Conservation (phyloP, 345 rosid species). For the Toxicodendron radicans region DNA sequence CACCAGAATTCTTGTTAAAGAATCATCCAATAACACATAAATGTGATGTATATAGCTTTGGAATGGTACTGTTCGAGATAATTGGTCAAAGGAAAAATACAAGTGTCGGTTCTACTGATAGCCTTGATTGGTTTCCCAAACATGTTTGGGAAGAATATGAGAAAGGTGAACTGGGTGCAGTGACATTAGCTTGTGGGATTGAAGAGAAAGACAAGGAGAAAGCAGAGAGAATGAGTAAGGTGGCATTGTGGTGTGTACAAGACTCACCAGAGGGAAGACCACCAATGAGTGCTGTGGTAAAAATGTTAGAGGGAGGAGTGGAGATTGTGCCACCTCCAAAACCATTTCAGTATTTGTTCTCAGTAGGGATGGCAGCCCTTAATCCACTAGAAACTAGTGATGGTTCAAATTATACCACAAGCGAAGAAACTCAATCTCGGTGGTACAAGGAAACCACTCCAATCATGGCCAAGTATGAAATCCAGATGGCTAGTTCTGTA, state of each 20-base stretch:
- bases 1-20: constrained; percentile 12
- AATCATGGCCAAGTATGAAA: constrained; percentile 18
- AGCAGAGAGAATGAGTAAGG: constrained; percentile 18
- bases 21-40: constrained; percentile 11
- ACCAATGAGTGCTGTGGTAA: constrained; percentile 29
- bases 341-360: constrained; percentile 25
- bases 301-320: constrained; percentile 36
- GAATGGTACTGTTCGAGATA: constrained; percentile 22
- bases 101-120: not conserved
- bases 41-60: constrained; percentile 25
- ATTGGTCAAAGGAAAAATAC: constrained; percentile 15
- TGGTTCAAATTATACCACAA: not conserved
- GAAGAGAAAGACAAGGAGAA: constrained; percentile 20
- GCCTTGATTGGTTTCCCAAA: constrained; percentile 23
- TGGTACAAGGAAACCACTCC: constrained; percentile 27
- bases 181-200: constrained; percentile 20
- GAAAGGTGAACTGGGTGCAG: constrained; percentile 5
- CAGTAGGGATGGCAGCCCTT: not conserved
- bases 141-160: constrained; percentile 22
- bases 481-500: constrained; percentile 8
- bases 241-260: constrained; percentile 28
- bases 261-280: constrained; percentile 29
- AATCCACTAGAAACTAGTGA: not conserved
- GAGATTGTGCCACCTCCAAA: constrained; percentile 20
- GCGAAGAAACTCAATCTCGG: not conserved